These are phyloP conservation scores for Alternaria longipes DNA, from an alignment of 2,329 filamentous ascomycete species.

Conservation along the genomic window DNA sequence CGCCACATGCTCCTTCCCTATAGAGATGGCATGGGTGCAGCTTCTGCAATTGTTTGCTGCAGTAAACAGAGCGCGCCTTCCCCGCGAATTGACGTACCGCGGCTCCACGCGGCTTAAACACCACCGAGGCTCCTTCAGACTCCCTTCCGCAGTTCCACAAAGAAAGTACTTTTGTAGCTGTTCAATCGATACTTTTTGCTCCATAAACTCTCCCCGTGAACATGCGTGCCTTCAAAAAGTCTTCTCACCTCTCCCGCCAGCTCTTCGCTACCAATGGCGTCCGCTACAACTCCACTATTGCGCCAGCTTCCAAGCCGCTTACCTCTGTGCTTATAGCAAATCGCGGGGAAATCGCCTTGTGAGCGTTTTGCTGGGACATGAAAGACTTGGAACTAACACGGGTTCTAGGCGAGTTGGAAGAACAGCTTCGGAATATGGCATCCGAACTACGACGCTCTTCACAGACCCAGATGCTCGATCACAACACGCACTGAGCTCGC, in stretches of 20 bases:
- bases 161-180: constrained; percentile 29
- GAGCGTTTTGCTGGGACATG: constrained; percentile 26
- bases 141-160: constrained; percentile 19
- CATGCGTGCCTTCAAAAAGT: constrained; percentile 50
- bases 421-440: constrained; percentile 87
- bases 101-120: constrained; percentile 37
- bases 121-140: constrained; percentile 36
- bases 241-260: constrained; percentile 46
- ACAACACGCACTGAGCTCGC: constrained; percentile 87
- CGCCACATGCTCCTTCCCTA: constrained; percentile 11
- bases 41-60: constrained; percentile 17
- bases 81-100: constrained; percentile 31
- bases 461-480: constrained; percentile 88
- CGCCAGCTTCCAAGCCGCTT: constrained; percentile 52
- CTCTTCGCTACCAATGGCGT: constrained; percentile 43
- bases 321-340: constrained; percentile 94
- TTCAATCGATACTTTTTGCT: constrained; percentile 23
- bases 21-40: constrained; percentile 5
- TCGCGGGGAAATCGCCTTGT: constrained; percentile 92
- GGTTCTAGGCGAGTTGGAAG: constrained; percentile 75
- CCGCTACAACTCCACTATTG: constrained; percentile 44
- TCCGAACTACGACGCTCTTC: constrained; percentile 92
- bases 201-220: constrained; percentile 26
- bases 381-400: not conserved
- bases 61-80: constrained; percentile 29